Evolutionary conservation across 768 basidiomycete genomes (phyloP), one percentile per base, ranked within the genome.

Genomic region (Phylloporus rhodoxanthus): DNA sequence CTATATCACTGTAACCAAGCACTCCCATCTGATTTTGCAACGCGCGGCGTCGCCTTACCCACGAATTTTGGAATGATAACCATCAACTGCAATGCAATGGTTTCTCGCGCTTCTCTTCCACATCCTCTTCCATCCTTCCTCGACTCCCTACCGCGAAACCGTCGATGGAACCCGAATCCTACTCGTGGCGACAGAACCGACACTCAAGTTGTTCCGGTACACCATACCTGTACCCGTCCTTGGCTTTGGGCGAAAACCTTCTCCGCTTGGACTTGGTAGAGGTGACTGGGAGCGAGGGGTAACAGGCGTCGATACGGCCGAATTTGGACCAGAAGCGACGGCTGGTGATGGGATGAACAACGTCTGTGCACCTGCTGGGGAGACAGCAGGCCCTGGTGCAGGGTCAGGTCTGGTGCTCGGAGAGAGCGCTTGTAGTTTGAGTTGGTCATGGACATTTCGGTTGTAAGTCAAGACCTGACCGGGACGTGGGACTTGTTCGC

Each of bases 181-280:
- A 13, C 57, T 60, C 62, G 71, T 65, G 64, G 71, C 42, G 11
- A 41, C 45, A 25, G 58, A 40, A 14, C 38, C 44, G 19, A 50
- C 51, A 29, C 50, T 50, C 43, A 65, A 28, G 28, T 61, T 65
- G 32, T 69, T 77, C 39, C 77, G 72, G 58, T 85, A 85, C 32
- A 71, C 66, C 83, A 85, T 85, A n/a, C 83, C 83, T 10, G 83
- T 82, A 6, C 83, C 83, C 9, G 78, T 84, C 25, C 84, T 66
- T 9, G 84, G 82, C 53, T 68, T 76, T 17, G 78, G 80, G 14
- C 71, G 67, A 4, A 60, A 55, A 43, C 57, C 25, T 29, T 61
- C 65, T 17, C 43, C 53, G 34, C 30, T 26, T 8, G 48, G 25
- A 19, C 57, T 61, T 1, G 56, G 26, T 2, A 58, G 29, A 20